Evolutionary conservation across 1,284 basidiomycete species (phyloP).

Genomic region (Heliocybe sulcata): DNA sequence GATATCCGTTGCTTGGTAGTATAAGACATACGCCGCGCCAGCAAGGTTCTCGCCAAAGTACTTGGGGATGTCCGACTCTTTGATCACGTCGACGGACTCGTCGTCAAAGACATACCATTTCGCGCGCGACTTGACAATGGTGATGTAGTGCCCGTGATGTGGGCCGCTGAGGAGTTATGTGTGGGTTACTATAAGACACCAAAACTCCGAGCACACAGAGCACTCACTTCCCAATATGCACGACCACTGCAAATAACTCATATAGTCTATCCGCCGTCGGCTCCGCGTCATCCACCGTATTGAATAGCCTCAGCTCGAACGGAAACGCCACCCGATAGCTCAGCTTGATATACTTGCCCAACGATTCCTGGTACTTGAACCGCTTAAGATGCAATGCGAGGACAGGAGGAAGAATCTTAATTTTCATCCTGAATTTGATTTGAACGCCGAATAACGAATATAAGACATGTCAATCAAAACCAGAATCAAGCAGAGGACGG

Average conservation of each 20-base stretch:
- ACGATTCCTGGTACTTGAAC: conserved; percentile 94
- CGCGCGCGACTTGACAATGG: conserved; percentile 83
- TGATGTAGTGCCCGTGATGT: conserved; percentile 96
- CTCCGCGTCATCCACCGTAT: conserved; percentile 90
- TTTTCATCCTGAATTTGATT: conserved; percentile 75
- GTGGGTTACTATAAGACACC: conserved; percentile 2
- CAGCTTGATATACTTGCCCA: conserved; percentile 88
- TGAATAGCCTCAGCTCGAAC: conserved; percentile 89
- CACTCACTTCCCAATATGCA: conserved; percentile 93
- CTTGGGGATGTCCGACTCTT: conserved; percentile 84
- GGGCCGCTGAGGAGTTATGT: conserved; percentile 66
- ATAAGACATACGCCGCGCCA: conserved; percentile 94
- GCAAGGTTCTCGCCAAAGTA: conserved; percentile 91
- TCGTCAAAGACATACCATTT: conserved; percentile 96
- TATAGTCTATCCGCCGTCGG: conserved; percentile 82
- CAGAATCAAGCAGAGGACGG: conserved; percentile 4
- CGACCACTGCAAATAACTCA: conserved; percentile 92
- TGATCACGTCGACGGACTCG: conserved; percentile 83
- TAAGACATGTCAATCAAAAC: background rate
- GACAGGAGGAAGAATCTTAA: conserved; percentile 91
- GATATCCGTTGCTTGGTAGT: conserved; percentile 92
- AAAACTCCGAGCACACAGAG: background rate
- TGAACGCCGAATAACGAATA: background rate
- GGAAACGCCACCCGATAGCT: conserved; percentile 97
- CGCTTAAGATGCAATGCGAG: conserved; percentile 94